Percentiles rank a stretch among this genome's conserved stretches.
These are phyloP conservation scores for Xylariaceae sp. DNA, from an alignment of 2,329 filamentous ascomycete species.

Conservation along the genomic window DNA sequence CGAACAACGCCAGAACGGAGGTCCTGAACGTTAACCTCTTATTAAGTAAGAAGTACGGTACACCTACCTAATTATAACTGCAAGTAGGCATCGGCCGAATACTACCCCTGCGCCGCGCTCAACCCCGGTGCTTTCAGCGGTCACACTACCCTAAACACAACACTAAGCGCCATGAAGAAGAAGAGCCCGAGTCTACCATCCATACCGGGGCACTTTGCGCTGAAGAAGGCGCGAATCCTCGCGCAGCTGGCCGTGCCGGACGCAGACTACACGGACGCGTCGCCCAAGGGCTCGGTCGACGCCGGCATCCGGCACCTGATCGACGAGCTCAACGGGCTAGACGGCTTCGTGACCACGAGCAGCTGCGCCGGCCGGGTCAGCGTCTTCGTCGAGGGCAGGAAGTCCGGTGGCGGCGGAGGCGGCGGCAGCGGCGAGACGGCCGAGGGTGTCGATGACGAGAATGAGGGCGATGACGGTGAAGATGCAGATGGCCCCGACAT, in stretches of 20 bases:
- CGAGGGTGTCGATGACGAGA: conserved; percentile 7
- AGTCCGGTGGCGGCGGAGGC: conserved; percentile 24
- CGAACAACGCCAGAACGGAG: too few relatives aligned
- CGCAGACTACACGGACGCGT: conserved; percentile 70
- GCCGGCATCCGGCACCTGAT: conserved; percentile 70
- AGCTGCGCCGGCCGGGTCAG: conserved; percentile 85
- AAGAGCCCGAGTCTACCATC: conserved; percentile 2
- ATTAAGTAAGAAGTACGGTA: too few relatives aligned
- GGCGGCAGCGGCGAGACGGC: conserved; percentile 9
- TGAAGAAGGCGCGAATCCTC: conserved; percentile 67
- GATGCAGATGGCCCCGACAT: conserved; percentile 12
- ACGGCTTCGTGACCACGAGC: conserved; percentile 82
- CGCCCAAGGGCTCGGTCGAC: conserved; percentile 84
- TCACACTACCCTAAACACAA: too few relatives aligned
- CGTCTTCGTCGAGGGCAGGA: conserved; percentile 77
- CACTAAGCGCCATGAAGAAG: too few relatives aligned
- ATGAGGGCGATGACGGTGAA: conserved; percentile 11
- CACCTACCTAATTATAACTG: too few relatives aligned
- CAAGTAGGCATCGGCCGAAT: too few relatives aligned
- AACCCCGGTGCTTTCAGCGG: too few relatives aligned
- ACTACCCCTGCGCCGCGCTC: too few relatives aligned
- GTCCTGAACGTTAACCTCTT: too few relatives aligned
- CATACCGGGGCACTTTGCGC: conserved; percentile 35
- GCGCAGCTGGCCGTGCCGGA: conserved; percentile 60
- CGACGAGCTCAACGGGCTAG: conserved; percentile 63